phyloP scores from a whole-genome alignment of 2,329 filamentous ascomycete species.

The Aspergillus hiratsukae region DNA sequence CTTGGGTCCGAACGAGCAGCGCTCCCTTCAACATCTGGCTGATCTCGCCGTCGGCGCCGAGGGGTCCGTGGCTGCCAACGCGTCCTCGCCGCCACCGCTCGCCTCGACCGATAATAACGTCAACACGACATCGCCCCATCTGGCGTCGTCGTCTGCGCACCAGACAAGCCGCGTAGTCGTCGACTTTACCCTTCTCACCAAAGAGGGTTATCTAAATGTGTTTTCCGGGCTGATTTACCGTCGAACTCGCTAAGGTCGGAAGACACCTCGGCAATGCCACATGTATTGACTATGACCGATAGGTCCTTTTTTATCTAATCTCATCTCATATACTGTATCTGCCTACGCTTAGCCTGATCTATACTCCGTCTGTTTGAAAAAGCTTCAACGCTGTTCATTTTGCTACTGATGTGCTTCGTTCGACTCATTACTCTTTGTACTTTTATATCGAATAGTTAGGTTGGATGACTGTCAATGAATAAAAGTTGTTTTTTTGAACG shows the following conservation, averaged over 20 bases:
- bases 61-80: constrained; percentile 30
- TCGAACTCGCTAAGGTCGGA: constrained; percentile 19
- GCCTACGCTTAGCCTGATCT: background rate
- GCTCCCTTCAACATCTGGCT: constrained; percentile 41
- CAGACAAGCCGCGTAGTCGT: constrained; percentile 31
- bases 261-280: background rate
- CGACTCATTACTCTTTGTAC: background rate
- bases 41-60: constrained; percentile 43
- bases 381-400: background rate
- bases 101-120: constrained; percentile 21
- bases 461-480: background rate
- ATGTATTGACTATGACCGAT: background rate
- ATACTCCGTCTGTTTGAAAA: background rate
- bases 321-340: background rate
- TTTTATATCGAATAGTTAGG: background rate
- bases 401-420: background rate
- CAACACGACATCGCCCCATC: constrained; percentile 22
- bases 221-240: constrained; percentile 35
- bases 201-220: constrained; percentile 40
- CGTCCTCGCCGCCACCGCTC: constrained; percentile 25
- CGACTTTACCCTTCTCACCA: constrained; percentile 39
- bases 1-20: constrained; percentile 41
- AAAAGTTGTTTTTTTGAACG: background rate
- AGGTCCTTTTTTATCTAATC: constrained; percentile 1
- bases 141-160: constrained; percentile 21